phyloP scores from a whole-genome alignment of 2,329 filamentous ascomycete genomes.

The Paramyrothecium sp. region DNA sequence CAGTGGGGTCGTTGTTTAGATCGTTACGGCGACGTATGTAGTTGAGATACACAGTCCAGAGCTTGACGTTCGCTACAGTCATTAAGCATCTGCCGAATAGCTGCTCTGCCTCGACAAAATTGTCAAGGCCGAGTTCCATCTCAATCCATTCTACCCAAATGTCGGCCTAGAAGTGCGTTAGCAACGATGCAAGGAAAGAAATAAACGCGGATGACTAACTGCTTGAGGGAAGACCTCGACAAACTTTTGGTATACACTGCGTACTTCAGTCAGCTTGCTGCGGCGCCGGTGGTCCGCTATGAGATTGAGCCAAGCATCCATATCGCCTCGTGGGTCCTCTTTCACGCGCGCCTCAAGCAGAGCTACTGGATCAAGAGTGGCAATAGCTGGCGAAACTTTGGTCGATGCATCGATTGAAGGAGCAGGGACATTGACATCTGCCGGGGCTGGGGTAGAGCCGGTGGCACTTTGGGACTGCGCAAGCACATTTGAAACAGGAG shows the following conservation, averaged over 20 bases:
- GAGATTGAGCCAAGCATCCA: slow-evolving; percentile 86
- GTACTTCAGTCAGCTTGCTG: slow-evolving; percentile 77
- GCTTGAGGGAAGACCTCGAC: slow-evolving; percentile 84
- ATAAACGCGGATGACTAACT: slow-evolving; percentile 56
- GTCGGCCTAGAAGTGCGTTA: slow-evolving; percentile 66
- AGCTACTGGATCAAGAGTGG: slow-evolving; percentile 65
- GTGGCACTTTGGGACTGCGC: slow-evolving; percentile 11
- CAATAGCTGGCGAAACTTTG: slow-evolving; percentile 33
- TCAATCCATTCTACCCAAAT: slow-evolving; percentile 87
- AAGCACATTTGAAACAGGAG: slow-evolving; percentile 19
- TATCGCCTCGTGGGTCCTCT: slow-evolving; percentile 88
- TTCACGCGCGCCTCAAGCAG: slow-evolving; percentile 87
- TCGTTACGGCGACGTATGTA: slow-evolving; percentile 93
- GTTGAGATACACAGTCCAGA: slow-evolving; percentile 93
- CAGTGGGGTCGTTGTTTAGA: slow-evolving; percentile 71
- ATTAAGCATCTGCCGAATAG: slow-evolving; percentile 82
- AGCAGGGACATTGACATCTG: slow-evolving; percentile 6
- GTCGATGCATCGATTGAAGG: slow-evolving; percentile 21
- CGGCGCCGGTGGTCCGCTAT: slow-evolving; percentile 82
- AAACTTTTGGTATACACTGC: slow-evolving; percentile 81
- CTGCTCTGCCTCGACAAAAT: slow-evolving; percentile 75
- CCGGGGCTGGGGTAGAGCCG: slow-evolving; percentile 11
- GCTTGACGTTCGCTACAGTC: slow-evolving; percentile 74
- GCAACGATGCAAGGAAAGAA: slow-evolving; percentile 5
- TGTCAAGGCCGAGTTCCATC: slow-evolving; percentile 85